Percentiles rank a stretch among this genome's conserved stretches.
Conservation (phyloP, 352 stramenopile species). For the Salisapilia sapeloensis region DNA sequence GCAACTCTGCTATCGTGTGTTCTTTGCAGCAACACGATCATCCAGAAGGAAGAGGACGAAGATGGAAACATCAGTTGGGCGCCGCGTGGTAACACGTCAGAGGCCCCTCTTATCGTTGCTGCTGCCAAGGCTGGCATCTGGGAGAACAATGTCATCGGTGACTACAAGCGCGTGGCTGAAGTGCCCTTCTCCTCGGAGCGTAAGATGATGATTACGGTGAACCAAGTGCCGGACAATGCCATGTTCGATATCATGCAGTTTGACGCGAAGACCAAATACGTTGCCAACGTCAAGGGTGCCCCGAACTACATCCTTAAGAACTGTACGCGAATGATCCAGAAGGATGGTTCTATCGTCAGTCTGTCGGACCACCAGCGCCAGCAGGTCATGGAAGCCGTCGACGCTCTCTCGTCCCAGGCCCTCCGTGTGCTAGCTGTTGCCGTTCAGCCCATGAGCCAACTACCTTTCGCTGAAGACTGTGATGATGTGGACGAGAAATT, state of each 20-base stretch:
- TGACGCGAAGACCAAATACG: constrained; percentile 14
- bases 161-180: constrained; percentile 71
- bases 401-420: constrained; percentile 51
- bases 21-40: constrained; percentile 58
- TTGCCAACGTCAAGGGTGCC: constrained; percentile 45
- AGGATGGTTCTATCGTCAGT: constrained; percentile 23
- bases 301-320: constrained; percentile 59
- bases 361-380: constrained; percentile 23
- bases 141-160: constrained; percentile 23
- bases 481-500: constrained; percentile 64
- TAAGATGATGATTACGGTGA: constrained; percentile 90
- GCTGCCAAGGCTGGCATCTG: constrained; percentile 51
- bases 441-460: constrained; percentile 36
- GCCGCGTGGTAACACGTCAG: constrained; percentile 51
- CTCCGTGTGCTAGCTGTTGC: constrained; percentile 83
- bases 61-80: constrained; percentile 28
- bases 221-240: constrained; percentile 14
- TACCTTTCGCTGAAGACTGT: constrained; percentile 21
- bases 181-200: constrained; percentile 89
- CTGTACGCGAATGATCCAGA: constrained; percentile 31
- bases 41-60: constrained; percentile 34
- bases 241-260: constrained; percentile 24
- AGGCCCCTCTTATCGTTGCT: constrained; percentile 52
- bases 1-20: constrained; percentile 38
- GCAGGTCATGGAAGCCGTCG: constrained; percentile 34